Evolutionary conservation across 108 stramenopile species (phyloP).

Genomic region (Cyclotella distinguenda): DNA sequence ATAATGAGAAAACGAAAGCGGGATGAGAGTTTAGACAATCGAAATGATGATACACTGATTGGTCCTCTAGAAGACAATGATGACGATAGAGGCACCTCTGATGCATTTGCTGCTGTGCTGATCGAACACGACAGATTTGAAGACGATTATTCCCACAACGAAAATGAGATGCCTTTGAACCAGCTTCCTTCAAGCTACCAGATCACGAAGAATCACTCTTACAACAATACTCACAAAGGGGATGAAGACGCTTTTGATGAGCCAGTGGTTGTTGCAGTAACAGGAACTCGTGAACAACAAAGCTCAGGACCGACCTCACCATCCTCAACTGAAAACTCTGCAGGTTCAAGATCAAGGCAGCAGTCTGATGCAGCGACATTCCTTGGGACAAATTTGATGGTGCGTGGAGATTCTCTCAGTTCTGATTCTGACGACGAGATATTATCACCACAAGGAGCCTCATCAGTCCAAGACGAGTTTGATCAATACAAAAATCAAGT

Average conservation of each 20-base stretch:
- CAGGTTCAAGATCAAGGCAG: background rate
- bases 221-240: background rate
- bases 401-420: slow-evolving; percentile 27
- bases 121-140: too few relatives aligned
- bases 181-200: too few relatives aligned
- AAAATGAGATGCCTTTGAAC: too few relatives aligned
- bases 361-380: slow-evolving; percentile 10
- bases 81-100: too few relatives aligned
- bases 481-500: slow-evolving; percentile 73
- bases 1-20: too few relatives aligned
- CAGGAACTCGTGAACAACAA: background rate
- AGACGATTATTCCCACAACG: too few relatives aligned
- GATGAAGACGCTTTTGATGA: background rate
- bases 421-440: slow-evolving; percentile 24
- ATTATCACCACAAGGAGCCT: background rate
- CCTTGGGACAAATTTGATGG: slow-evolving; percentile 25
- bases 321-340: slow-evolving; percentile 3
- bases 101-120: too few relatives aligned
- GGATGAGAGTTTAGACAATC: too few relatives aligned
- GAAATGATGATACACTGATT: too few relatives aligned
- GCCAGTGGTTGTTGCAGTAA: background rate
- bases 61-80: too few relatives aligned
- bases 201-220: too few relatives aligned
- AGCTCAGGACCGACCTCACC: background rate
- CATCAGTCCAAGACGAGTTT: slow-evolving; percentile 58